phyloP scores from a whole-genome alignment of 345 rosid genomes.

The Eucalyptus melliodora region DNA sequence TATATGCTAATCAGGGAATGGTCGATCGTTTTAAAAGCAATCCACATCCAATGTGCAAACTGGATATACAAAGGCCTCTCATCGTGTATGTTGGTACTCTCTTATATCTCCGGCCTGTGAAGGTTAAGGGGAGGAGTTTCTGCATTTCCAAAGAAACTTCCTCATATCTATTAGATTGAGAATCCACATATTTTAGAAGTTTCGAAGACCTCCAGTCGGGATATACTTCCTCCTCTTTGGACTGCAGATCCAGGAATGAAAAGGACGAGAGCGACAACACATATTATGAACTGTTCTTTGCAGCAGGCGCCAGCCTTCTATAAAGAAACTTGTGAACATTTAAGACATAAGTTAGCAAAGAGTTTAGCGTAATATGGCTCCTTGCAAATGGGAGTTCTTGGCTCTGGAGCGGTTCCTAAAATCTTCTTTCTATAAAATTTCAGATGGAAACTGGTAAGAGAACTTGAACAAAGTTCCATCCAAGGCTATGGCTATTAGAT shows the following conservation, averaged over 20 bases:
- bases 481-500: not conserved
- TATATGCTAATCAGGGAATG: not conserved
- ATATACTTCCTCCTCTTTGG: not conserved
- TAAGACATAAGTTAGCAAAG: not conserved
- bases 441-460: not conserved
- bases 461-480: not conserved
- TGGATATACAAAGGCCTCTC: not conserved
- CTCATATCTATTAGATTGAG: not conserved
- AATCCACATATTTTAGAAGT: not conserved
- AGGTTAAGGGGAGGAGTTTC: not conserved
- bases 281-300: not conserved
- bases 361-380: not conserved
- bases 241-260: not conserved
- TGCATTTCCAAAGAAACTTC: not conserved
- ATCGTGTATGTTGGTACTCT: not conserved
- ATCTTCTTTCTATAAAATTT: not conserved
- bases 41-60: not conserved
- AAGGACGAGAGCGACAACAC: not conserved
- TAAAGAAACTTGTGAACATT: not conserved
- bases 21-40: not conserved
- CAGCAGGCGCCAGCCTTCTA: not conserved
- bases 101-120: not conserved
- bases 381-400: not conserved
- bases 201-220: not conserved
- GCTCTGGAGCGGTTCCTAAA: not conserved